Evolutionary conservation across 2,329 filamentous ascomycete genomes (phyloP).

Genomic region (Stagonosporopsis cucurbitacearum): DNA sequence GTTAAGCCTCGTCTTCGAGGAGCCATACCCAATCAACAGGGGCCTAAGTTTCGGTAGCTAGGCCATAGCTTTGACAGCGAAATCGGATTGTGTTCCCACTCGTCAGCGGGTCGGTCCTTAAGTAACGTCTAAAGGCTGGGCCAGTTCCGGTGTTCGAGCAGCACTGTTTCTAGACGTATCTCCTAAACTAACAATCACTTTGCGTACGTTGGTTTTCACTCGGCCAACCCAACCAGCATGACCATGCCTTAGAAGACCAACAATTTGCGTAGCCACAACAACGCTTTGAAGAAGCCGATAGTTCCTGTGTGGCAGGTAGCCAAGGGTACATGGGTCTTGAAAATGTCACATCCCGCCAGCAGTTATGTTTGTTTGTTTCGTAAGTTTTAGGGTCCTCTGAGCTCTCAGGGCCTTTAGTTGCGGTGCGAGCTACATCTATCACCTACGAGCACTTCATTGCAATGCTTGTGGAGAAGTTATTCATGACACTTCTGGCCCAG

Average conservation of each 20-base stretch:
- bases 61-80: conserved; percentile 14
- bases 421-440: background rate
- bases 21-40: conserved; percentile 13
- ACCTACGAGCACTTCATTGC: background rate
- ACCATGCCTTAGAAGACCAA: background rate
- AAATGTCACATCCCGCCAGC: background rate
- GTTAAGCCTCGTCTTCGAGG: conserved; percentile 3
- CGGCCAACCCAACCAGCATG: background rate
- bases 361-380: background rate
- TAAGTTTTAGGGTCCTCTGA: background rate
- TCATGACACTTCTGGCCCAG: background rate
- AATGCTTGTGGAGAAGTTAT: background rate
- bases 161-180: conserved; percentile 2
- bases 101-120: conserved; percentile 18
- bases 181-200: conserved; percentile 5
- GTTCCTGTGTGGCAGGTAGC: background rate
- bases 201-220: background rate
- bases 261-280: background rate
- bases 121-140: conserved; percentile 13
- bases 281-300: background rate
- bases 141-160: background rate
- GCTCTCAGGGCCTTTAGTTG: background rate
- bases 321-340: background rate
- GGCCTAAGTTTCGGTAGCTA: conserved; percentile 13
- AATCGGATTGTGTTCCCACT: conserved; percentile 17